phyloP scores from a whole-genome alignment of 345 rosid species.

The Acer negundo region DNA sequence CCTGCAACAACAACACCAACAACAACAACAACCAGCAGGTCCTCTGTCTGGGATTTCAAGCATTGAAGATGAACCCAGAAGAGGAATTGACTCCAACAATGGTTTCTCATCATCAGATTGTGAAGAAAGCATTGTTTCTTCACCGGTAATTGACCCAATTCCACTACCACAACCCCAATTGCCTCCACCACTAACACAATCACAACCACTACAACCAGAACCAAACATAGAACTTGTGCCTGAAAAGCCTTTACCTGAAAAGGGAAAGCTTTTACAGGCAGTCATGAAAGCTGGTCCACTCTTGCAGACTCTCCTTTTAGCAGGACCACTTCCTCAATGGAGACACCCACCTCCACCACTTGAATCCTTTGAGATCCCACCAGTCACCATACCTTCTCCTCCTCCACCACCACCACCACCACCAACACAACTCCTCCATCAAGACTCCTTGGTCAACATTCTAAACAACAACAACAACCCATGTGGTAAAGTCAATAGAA shows the following conservation, averaged over 20 bases:
- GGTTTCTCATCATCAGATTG: slow-evolving; percentile 88
- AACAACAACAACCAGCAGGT: slow-evolving; percentile 39
- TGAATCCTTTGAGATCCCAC: slow-evolving; percentile 90
- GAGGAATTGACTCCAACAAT: slow-evolving; percentile 66
- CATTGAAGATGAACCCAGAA: slow-evolving; percentile 84
- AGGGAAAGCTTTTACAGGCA: slow-evolving; percentile 94
- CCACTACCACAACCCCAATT: slow-evolving; percentile 21
- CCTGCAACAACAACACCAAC: not conserved
- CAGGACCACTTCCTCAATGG: slow-evolving; percentile 98
- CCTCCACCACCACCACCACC: slow-evolving; percentile 47
- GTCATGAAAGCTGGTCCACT: slow-evolving; percentile 98
- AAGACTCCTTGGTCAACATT: slow-evolving; percentile 42
- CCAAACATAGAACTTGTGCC: slow-evolving; percentile 41
- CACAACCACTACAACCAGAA: slow-evolving; percentile 27
- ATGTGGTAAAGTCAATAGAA: slow-evolving; percentile 59
- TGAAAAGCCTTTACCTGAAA: slow-evolving; percentile 85
- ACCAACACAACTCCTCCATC: slow-evolving; percentile 33
- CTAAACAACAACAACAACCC: slow-evolving; percentile 21
- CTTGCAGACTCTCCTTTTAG: slow-evolving; percentile 85
- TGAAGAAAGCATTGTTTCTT: slow-evolving; percentile 88
- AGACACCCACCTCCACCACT: slow-evolving; percentile 96
- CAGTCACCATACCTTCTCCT: slow-evolving; percentile 73
- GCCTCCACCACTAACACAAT: slow-evolving; percentile 18
- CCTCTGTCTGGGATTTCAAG: slow-evolving; percentile 84
- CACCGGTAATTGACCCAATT: slow-evolving; percentile 52